Evolutionary conservation across 768 basidiomycete species (phyloP).

Genomic region (Asterophora lycoperdoides): DNA sequence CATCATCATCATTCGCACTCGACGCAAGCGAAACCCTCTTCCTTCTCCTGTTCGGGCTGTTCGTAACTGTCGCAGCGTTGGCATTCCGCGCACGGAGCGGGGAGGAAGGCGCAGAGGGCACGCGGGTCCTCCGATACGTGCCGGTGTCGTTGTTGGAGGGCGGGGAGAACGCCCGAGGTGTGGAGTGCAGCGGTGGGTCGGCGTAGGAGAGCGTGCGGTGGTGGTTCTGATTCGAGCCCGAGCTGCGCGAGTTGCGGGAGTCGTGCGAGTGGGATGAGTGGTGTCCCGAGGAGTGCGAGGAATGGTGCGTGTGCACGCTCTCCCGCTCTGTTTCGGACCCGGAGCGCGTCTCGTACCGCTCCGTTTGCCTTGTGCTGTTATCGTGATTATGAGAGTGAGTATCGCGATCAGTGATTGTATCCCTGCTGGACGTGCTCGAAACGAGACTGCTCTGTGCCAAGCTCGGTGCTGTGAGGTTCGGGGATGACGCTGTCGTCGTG

Average conservation of each 20-base stretch:
- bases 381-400: too few species aligned
- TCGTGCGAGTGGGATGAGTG: conserved; percentile 23
- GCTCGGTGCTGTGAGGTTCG: too few species aligned
- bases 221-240: conserved; percentile 10
- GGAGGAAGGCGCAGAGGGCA: conserved; percentile 43
- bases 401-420: too few species aligned
- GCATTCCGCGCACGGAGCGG: conserved; percentile 10
- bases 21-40: conserved; percentile 11
- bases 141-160: not conserved
- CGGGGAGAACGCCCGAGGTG: not conserved
- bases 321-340: conserved; percentile 85
- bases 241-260: conserved; percentile 17
- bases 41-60: conserved; percentile 9
- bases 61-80: too few species aligned
- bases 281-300: too few species aligned
- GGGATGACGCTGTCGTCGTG: too few species aligned
- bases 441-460: too few species aligned
- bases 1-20: conserved; percentile 17
- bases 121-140: conserved; percentile 30
- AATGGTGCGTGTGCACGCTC: conserved; percentile 29
- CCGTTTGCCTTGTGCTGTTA: conserved; percentile 1
- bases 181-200: not conserved
- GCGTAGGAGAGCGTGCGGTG: conserved; percentile 10
- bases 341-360: conserved; percentile 41
- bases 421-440: too few species aligned